Conservation (phyloP, 441 rosid species). For the Aquilaria agallochum region DNA sequence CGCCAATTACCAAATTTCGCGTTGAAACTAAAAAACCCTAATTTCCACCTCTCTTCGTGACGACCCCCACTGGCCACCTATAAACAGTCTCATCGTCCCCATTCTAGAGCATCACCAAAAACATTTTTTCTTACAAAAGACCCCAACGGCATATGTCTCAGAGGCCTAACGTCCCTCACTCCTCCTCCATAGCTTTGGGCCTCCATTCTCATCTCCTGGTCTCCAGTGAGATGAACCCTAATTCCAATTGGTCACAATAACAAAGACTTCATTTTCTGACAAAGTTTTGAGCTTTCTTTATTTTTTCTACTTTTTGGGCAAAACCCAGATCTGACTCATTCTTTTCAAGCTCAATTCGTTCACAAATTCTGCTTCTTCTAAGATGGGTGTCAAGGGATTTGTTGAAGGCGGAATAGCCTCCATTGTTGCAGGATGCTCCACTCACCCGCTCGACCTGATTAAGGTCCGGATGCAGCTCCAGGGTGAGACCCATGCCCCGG, state of each 20-base stretch:
- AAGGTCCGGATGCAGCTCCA: slow-evolving; percentile 61
- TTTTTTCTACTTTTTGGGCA: not conserved
- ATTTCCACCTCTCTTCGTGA: not conserved
- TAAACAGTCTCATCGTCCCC: slow-evolving; percentile 4
- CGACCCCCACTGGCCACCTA: not conserved
- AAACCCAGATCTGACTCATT: not conserved
- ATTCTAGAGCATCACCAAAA: not conserved
- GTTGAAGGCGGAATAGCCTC: slow-evolving; percentile 59
- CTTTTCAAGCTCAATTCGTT: not conserved
- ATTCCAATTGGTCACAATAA: slow-evolving; percentile 25
- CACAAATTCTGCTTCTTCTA: too few species aligned
- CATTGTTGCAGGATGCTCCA: slow-evolving; percentile 44
- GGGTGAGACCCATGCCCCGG: slow-evolving; percentile 32
- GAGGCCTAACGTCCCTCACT: slow-evolving; percentile 46
- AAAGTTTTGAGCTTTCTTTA: not conserved
- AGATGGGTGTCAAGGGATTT: slow-evolving; percentile 53
- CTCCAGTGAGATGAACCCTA: slow-evolving; percentile 48
- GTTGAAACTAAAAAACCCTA: not conserved
- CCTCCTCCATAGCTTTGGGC: slow-evolving; percentile 42
- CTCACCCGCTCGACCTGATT: slow-evolving; percentile 56
- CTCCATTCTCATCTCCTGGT: slow-evolving; percentile 50
- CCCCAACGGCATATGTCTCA: slow-evolving; percentile 43
- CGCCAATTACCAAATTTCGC: not conserved
- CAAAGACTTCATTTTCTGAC: too few species aligned
- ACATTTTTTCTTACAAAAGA: not conserved